phyloP scores from a whole-genome alignment of 2,329 filamentous ascomycete genomes.

The Calonectria pauciramosa region DNA sequence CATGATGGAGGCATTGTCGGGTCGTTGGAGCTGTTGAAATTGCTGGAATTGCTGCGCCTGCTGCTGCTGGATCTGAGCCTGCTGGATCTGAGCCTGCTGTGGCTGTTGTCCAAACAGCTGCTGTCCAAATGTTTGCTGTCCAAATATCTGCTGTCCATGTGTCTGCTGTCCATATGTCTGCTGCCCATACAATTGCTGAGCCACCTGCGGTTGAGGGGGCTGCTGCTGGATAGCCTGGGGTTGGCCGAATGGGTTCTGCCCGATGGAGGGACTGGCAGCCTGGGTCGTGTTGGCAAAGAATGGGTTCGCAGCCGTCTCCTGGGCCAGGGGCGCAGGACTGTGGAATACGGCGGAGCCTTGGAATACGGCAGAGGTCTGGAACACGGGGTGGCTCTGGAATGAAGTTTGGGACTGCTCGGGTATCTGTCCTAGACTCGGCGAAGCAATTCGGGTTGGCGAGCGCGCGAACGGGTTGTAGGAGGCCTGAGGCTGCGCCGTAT shows the following conservation, averaged over 20 bases:
- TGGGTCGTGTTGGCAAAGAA: slow-evolving; percentile 52
- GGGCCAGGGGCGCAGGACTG: slow-evolving; percentile 43
- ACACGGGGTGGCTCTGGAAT: slow-evolving; percentile 52
- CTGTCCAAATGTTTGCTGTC: slow-evolving; percentile 25
- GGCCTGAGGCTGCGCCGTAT: slow-evolving; percentile 51
- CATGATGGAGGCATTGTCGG: slow-evolving; percentile 82
- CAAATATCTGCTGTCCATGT: too few species aligned
- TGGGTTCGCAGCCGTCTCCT: slow-evolving; percentile 51
- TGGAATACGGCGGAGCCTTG: slow-evolving; percentile 51
- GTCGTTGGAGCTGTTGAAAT: slow-evolving; percentile 59
- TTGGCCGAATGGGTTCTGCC: slow-evolving; percentile 46
- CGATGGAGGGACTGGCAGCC: slow-evolving; percentile 42
- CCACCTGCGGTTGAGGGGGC: slow-evolving; percentile 11
- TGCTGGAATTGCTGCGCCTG: slow-evolving; percentile 45
- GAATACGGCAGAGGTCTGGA: slow-evolving; percentile 51
- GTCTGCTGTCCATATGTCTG: slow-evolving; percentile 36
- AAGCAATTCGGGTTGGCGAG: slow-evolving; percentile 65
- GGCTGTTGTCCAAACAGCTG: slow-evolving; percentile 45
- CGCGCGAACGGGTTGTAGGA: slow-evolving; percentile 64
- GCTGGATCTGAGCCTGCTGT: slow-evolving; percentile 11
- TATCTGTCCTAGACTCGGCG: slow-evolving; percentile 65
- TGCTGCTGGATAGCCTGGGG: slow-evolving; percentile 37
- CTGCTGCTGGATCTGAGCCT: slow-evolving; percentile 32
- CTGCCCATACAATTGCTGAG: slow-evolving; percentile 11
- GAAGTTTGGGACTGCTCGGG: slow-evolving; percentile 65